Evolutionary conservation across 2,329 filamentous ascomycete genomes (phyloP), one percentile per base, ranked within the genome.

Genomic region (Fusarium sp.): DNA sequence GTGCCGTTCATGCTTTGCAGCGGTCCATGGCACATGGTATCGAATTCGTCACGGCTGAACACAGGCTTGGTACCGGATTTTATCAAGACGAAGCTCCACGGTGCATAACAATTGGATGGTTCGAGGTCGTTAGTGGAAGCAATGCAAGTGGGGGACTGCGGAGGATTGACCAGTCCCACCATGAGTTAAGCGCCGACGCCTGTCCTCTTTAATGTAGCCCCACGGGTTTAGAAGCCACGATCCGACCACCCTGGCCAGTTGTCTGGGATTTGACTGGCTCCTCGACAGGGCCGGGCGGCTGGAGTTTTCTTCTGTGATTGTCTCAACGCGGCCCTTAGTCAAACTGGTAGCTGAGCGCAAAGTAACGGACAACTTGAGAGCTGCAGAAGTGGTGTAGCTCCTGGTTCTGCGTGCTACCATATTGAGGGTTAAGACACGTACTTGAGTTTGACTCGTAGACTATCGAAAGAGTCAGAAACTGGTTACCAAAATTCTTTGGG

Each of bases 141-240:
- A 79, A 71, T 58, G 59, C 47, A 54, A 50, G 68, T 70, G 67
- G 68, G 81, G 77, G 62, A 51, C 49, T 67, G 42, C 50, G 50
- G 66, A 69, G 67, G 67, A 67, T 61, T 69, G 61, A 36, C 56
- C 67, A 67, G 65, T 69, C 72, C 80, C 76, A 76, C 67, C 77
- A 71, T 77, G 75, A 77, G 75, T 79, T 88, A 88, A 88, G 85
- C 86, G 86, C 86, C 83, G 82, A 83, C 78, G 81, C 81, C 82
- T 85, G 83, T 83, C 81, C 77, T 74, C 75, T 79, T 79, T 77
- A 78, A 81, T 84, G 83, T 83, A 83, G 81, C 79, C 80, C 80
- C 76, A 77, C 76, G 76, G 63, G 73, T 74, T 77, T 71, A 64
- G 69, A 65, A 53, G 54, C 64, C 60, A 72, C 62, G 64, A 64